Percentiles rank a stretch among this genome's conserved stretches.
Conservation (phyloP, 2,329 filamentous ascomycete species). For the Endoconidiophora polonica region DNA sequence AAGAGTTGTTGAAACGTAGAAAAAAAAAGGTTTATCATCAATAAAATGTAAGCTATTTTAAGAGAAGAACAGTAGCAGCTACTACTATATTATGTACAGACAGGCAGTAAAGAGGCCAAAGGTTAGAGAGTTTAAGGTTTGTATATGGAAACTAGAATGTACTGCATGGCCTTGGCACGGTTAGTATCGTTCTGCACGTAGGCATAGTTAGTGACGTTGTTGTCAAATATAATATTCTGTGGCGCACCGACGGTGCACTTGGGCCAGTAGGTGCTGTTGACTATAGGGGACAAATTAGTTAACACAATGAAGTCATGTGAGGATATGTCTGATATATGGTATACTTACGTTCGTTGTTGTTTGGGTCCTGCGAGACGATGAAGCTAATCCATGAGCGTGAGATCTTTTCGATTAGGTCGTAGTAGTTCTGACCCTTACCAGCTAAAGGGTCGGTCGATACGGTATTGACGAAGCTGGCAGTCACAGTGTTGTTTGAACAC, state of each 20-base stretch:
- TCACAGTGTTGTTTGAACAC: constrained; percentile 34
- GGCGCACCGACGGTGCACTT: constrained; percentile 25
- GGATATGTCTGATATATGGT: background rate
- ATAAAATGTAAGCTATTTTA: background rate
- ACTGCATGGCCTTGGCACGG: constrained; percentile 25
- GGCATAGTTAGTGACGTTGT: constrained; percentile 24
- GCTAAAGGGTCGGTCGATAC: constrained; percentile 22
- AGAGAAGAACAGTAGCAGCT: background rate
- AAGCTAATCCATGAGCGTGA: constrained; percentile 35
- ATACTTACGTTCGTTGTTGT: constrained; percentile 17
- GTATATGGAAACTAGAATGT: constrained; percentile 17
- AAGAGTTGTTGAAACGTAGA: background rate
- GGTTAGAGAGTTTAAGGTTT: constrained; percentile 6
- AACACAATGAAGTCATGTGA: background rate
- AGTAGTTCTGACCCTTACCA: constrained; percentile 23
- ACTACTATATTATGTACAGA: background rate
- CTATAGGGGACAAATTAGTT: background rate
- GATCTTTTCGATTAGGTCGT: constrained; percentile 29
- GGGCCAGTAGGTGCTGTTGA: constrained; percentile 23
- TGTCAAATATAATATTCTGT: constrained; percentile 33
- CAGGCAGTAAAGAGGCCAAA: background rate
- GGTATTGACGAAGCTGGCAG: constrained; percentile 23
- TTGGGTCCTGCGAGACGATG: constrained; percentile 29
- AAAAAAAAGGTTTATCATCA: background rate
- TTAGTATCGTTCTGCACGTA: constrained; percentile 30